Evolutionary conservation across 495 filamentous ascomycete species (phyloP).

Genomic region (Lophium mytilinum): DNA sequence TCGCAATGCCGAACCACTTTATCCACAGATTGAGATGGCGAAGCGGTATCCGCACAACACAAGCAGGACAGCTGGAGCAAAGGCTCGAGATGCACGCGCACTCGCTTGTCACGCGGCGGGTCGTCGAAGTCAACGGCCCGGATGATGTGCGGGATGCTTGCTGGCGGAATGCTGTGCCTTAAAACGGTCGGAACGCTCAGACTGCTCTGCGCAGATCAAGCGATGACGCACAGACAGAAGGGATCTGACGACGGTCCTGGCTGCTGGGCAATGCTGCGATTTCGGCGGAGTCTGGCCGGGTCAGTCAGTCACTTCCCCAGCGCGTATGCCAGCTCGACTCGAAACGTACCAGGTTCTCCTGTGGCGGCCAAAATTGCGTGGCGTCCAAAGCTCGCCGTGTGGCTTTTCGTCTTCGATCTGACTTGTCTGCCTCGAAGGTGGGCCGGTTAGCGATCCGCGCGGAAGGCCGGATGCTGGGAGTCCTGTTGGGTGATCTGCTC

Average conservation of each 20-base stretch:
- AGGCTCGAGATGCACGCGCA: no score
- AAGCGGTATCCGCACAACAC: not conserved
- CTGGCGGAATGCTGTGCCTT: not conserved
- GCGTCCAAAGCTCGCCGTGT: slow-evolving; percentile 6
- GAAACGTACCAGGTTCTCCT: slow-evolving; percentile 26
- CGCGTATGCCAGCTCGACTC: slow-evolving; percentile 16
- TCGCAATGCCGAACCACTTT: slow-evolving; percentile 22
- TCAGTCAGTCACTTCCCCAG: slow-evolving; percentile 15
- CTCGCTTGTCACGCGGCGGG: not conserved
- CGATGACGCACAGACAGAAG: slow-evolving; percentile 15
- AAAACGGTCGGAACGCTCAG: not conserved
- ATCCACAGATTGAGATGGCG: slow-evolving; percentile 24
- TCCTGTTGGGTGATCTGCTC: slow-evolving; percentile 4
- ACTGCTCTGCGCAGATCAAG: slow-evolving; percentile 21
- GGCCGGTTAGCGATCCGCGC: slow-evolving; percentile 22
- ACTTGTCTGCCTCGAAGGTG: slow-evolving; percentile 1
- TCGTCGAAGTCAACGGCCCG: not conserved
- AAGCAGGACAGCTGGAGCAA: no score
- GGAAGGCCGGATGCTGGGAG: slow-evolving; percentile 13
- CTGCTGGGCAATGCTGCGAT: slow-evolving; percentile 10
- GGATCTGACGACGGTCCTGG: slow-evolving; percentile 12
- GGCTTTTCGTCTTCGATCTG: slow-evolving; percentile 15
- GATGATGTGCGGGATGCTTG: no score
- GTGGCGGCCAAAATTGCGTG: slow-evolving; percentile 16
- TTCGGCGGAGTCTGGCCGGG: slow-evolving; percentile 3